Evolutionary conservation across 179 eudicot genomes (phyloP), one percentile per base, ranked within the genome.

Genomic region (Actinidia chinensis): DNA sequence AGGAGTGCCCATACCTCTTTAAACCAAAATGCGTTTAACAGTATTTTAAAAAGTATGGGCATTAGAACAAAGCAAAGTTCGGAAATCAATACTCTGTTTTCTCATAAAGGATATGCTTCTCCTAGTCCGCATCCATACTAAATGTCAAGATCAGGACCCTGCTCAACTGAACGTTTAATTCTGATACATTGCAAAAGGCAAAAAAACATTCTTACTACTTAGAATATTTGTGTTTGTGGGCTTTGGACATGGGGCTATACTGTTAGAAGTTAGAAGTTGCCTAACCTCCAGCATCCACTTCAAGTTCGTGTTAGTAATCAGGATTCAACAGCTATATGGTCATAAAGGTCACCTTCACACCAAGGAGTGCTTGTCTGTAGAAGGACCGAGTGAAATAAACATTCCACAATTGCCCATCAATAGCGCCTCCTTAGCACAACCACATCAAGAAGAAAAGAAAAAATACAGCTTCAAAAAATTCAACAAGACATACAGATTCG

Each of bases 91-190:
- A 96, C 99, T 96, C 97, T 74, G 97, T 90, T 82, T 91, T 96
- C 87, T 92, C 99, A 79, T 94, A 96, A 54, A 96, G 90, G 51
- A 96, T 96, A 63, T 88, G 97, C 58, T 96, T 94, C 83, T 96
- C 99, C 84, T 96, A 98, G 83, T 96, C 98, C 13, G 99, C 93
- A 76, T 96, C 99, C 98, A 96, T 92, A 90, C 99, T 96, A 84
- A 96, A 96, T 61, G 99, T 94, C 51, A 96, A n/a, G 89, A 87
- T 94, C 99, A 66, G 87, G 98, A 96, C 87, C 80, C 92, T 98
- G 79, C 81, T 96, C 69, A n/a, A n/a, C n/a, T n/a, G n/a, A n/a
- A 96, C 93, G 81, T 96, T n/a, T n/a, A 97, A 85, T 96, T 94
- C 99, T 96, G 95, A 14, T 9, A 78, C 2, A 67, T 43, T 61